Conservation (phyloP, 345 rosid genomes). For the Populus ilicifolia region DNA sequence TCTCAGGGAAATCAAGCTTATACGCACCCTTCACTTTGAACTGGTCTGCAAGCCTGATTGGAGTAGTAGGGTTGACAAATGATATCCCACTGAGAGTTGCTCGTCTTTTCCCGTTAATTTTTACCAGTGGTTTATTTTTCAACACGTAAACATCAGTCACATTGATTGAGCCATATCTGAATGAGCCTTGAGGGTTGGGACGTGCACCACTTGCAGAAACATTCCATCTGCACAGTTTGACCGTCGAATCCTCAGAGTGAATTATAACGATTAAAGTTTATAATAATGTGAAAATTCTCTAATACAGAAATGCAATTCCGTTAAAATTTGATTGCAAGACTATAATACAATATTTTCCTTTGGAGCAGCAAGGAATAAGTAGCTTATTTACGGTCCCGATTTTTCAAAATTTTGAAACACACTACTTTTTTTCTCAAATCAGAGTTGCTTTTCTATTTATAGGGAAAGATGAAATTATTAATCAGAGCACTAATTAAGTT, state of each 20-base stretch:
- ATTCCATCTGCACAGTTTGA: slow-evolving; percentile 68
- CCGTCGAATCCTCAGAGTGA: slow-evolving; percentile 12
- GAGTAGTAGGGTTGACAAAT: slow-evolving; percentile 81
- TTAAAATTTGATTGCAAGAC: background rate
- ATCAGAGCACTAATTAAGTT: background rate
- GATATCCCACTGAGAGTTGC: slow-evolving; percentile 81
- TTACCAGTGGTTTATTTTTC: slow-evolving; percentile 70
- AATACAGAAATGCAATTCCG: background rate
- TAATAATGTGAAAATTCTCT: background rate
- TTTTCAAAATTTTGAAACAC: background rate
- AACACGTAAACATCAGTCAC: slow-evolving; percentile 80
- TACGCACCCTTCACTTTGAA: slow-evolving; percentile 74
- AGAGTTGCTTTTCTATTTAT: background rate
- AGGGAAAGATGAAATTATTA: background rate
- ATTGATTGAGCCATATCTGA: slow-evolving; percentile 90
- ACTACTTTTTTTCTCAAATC: background rate
- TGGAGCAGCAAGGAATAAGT: background rate
- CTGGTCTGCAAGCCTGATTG: slow-evolving; percentile 88
- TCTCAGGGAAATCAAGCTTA: slow-evolving; percentile 84
- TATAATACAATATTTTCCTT: background rate
- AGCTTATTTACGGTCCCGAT: background rate
- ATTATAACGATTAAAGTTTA: background rate
- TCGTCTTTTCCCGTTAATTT: slow-evolving; percentile 57
- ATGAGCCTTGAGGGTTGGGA: slow-evolving; percentile 97
- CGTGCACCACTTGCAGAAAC: slow-evolving; percentile 98